Evolutionary conservation across 2,329 filamentous ascomycete species (phyloP).

Genomic region (Aphanoascus verrucosus): DNA sequence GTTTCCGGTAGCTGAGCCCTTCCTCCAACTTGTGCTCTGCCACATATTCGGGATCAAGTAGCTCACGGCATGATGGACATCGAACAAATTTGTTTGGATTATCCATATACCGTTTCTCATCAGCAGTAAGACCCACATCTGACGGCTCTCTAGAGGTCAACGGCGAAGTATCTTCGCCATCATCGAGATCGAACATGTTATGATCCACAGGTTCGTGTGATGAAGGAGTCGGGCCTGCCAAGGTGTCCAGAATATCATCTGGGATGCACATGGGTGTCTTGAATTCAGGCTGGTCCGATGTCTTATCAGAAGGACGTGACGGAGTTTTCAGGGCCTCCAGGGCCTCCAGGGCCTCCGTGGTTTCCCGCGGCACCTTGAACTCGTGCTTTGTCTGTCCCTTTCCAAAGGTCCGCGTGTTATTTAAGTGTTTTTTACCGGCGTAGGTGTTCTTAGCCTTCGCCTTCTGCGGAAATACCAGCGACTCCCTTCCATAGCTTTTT

Average conservation of each 20-base stretch:
- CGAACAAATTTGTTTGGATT: constrained; percentile 21
- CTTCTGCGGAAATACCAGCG: background rate
- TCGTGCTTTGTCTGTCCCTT: constrained; percentile 4
- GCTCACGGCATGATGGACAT: constrained; percentile 58
- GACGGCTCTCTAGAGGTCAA: constrained; percentile 23
- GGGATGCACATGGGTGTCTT: constrained; percentile 22
- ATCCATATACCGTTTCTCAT: constrained; percentile 16
- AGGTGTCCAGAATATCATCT: constrained; percentile 20
- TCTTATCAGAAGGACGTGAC: background rate
- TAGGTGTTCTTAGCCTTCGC: background rate
- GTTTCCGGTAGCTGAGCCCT: constrained; percentile 25
- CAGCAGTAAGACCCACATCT: constrained; percentile 17
- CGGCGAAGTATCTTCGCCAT: constrained; percentile 20
- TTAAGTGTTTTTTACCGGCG: background rate
- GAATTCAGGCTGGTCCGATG: constrained; percentile 14
- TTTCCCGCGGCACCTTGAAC: constrained; percentile 1
- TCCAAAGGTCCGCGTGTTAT: background rate
- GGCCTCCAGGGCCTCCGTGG: too few species aligned
- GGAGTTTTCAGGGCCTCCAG: background rate
- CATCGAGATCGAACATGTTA: constrained; percentile 19
- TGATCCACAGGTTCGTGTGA: constrained; percentile 14
- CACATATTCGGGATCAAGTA: constrained; percentile 48
- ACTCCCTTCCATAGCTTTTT: background rate
- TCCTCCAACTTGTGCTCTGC: constrained; percentile 34
- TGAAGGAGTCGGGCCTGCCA: constrained; percentile 23